phyloP scores from a whole-genome alignment of 208 protist genomes.

The Leptomonas pyrrhocoris region DNA sequence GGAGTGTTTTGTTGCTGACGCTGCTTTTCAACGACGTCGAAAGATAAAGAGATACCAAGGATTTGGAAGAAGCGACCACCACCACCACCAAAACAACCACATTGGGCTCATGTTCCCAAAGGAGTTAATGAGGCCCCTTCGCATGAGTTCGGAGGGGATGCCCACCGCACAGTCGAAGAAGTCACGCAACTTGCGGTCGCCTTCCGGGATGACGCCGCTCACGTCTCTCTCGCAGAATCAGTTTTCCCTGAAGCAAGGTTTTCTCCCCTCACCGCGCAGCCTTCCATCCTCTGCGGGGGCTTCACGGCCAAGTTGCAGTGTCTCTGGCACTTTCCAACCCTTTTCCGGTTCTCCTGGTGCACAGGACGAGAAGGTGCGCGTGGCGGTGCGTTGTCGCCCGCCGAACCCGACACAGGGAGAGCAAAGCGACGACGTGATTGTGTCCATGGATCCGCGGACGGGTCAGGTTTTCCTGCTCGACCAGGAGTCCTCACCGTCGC shows the following conservation, averaged over 20 bases:
- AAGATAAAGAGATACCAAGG: too few species aligned
- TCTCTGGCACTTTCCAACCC: conserved; percentile 33
- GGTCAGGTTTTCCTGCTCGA: conserved; percentile 45
- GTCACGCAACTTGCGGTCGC: conserved; percentile 10
- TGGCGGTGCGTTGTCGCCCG: conserved; percentile 81
- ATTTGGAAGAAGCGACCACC: too few species aligned
- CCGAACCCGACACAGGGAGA: conserved; percentile 48
- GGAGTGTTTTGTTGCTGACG: too few species aligned
- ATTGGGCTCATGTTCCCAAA: conserved; percentile 32
- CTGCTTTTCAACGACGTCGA: too few species aligned
- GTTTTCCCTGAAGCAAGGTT: conserved; percentile 3
- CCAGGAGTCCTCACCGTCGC: conserved; percentile 43
- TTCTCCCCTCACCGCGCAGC: conserved; percentile 16
- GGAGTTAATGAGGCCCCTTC: conserved; percentile 33
- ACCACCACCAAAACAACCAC: neutral
- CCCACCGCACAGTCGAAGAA: neutral
- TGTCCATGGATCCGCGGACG: conserved; percentile 68
- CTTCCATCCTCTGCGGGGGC: neutral
- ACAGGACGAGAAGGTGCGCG: conserved; percentile 62
- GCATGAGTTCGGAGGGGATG: conserved; percentile 18
- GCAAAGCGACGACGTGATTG: conserved; percentile 47
- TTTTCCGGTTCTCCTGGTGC: conserved; percentile 6
- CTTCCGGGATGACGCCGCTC: conserved; percentile 16
- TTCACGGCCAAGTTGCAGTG: conserved; percentile 23
- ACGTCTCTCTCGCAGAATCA: conserved; percentile 29